Evolutionary conservation across 352 stramenopile genomes (phyloP).

Genomic region (Pythium myriotylum): DNA sequence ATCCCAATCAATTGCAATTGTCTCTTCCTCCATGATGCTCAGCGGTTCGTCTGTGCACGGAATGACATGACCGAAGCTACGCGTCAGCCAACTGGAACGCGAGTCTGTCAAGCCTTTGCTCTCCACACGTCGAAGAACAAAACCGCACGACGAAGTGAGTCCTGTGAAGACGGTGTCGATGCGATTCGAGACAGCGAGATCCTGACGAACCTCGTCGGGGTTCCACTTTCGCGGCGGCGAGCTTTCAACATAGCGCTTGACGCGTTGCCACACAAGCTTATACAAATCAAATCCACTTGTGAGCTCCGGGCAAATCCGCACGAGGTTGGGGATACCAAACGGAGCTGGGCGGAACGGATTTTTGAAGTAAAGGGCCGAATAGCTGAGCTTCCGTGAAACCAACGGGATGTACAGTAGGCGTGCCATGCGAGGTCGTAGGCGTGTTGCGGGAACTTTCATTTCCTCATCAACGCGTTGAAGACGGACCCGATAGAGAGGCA

Average conservation of each 20-base stretch:
- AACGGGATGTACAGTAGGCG: slow-evolving; percentile 80
- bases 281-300: slow-evolving; percentile 84
- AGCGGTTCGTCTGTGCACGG: slow-evolving; percentile 74
- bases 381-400: slow-evolving; percentile 84
- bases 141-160: slow-evolving; percentile 70
- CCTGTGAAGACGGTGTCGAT: slow-evolving; percentile 86
- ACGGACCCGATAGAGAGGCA: slow-evolving; percentile 49
- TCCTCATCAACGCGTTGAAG: slow-evolving; percentile 72
- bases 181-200: slow-evolving; percentile 49
- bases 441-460: slow-evolving; percentile 66
- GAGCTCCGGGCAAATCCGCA: slow-evolving; percentile 82
- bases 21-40: slow-evolving; percentile 85
- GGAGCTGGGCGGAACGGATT: slow-evolving; percentile 86
- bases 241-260: slow-evolving; percentile 78
- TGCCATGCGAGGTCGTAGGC: slow-evolving; percentile 68
- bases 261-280: slow-evolving; percentile 77
- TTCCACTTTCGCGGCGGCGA: slow-evolving; percentile 29
- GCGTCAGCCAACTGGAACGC: slow-evolving; percentile 73
- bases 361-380: slow-evolving; percentile 89
- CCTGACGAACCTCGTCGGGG: slow-evolving; percentile 12
- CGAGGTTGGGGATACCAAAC: slow-evolving; percentile 87
- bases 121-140: slow-evolving; percentile 80
- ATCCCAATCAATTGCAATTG: slow-evolving; percentile 88
- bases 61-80: slow-evolving; percentile 82
- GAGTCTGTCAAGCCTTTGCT: slow-evolving; percentile 85